These are phyloP conservation scores for Beauveria bassiana DNA, from an alignment of 2,329 filamentous ascomycete species.

Conservation along the genomic window DNA sequence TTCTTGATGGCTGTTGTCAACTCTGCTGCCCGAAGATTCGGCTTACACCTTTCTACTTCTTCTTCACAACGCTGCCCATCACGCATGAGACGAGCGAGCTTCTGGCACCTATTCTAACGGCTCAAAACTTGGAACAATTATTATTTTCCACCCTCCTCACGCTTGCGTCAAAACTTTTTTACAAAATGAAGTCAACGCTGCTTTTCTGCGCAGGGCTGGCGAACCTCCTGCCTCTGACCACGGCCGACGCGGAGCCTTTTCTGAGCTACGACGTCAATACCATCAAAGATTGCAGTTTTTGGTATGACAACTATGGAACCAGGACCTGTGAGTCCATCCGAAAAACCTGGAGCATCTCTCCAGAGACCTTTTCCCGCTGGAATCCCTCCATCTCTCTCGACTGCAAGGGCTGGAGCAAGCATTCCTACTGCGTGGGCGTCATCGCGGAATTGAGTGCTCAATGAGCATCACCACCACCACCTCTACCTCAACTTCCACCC, in stretches of 20 bases:
- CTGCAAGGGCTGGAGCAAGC: not conserved
- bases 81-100: not conserved
- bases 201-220: not conserved
- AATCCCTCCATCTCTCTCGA: not conserved
- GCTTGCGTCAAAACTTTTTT: no score
- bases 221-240: not conserved
- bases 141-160: not conserved
- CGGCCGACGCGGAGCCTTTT: not conserved
- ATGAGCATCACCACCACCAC: not conserved
- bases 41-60: not conserved
- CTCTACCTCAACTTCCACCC: not conserved
- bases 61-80: not conserved
- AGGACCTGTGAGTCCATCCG: not conserved
- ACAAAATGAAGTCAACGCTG: not conserved
- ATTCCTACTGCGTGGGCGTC: conserved; percentile 2
- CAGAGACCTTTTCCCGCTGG: not conserved
- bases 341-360: not conserved
- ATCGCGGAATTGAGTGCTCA: not conserved
- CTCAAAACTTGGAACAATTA: not conserved
- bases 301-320: not conserved
- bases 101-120: not conserved
- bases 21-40: not conserved
- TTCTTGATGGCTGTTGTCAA: not conserved
- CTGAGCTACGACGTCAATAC: not conserved
- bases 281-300: conserved; percentile 4